Percentiles rank a stretch among this genome's conserved stretches.
These are phyloP conservation scores for Aciculoconidium aculeatum DNA, from an alignment of 805 yeast genomes.

Conservation along the genomic window DNA sequence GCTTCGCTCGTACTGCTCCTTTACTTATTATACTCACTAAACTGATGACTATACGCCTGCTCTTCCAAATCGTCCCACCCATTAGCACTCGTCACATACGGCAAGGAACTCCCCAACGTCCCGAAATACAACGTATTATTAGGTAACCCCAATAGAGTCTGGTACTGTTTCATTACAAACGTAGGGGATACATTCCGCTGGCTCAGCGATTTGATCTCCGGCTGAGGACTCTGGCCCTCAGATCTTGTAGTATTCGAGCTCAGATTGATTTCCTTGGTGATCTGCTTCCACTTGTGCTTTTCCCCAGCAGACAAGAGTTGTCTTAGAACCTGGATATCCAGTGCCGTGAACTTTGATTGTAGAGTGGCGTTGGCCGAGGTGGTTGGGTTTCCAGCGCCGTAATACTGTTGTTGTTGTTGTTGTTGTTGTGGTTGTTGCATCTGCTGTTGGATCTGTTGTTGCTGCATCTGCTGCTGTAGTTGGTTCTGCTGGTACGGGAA, in stretches of 20 bases:
- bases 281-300: conserved; percentile 54
- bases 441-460: conserved; percentile 9
- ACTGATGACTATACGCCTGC: conserved; percentile 11
- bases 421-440: conserved; percentile 6
- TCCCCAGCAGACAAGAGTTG: conserved; percentile 48
- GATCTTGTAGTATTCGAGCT: conserved; percentile 5
- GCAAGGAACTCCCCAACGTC: conserved; percentile 44
- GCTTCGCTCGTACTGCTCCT: neutral
- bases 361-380: too few species aligned
- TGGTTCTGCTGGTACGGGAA: conserved; percentile 11
- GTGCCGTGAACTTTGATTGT: conserved; percentile 36
- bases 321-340: conserved; percentile 42
- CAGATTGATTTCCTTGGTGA: conserved; percentile 33
- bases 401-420: conserved; percentile 9
- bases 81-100: conserved; percentile 41
- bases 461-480: conserved; percentile 9
- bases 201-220: conserved; percentile 7
- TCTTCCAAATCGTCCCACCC: conserved; percentile 40
- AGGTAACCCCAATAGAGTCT: conserved; percentile 49
- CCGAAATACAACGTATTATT: conserved; percentile 39
- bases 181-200: conserved; percentile 41
- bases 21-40: conserved; percentile 11
- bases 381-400: conserved; percentile 3
- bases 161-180: conserved; percentile 51
- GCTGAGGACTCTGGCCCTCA: conserved; percentile 3